Evolutionary conservation across 2,329 filamentous ascomycete genomes (phyloP).

Genomic region (Neopestalotiopsis sp.): DNA sequence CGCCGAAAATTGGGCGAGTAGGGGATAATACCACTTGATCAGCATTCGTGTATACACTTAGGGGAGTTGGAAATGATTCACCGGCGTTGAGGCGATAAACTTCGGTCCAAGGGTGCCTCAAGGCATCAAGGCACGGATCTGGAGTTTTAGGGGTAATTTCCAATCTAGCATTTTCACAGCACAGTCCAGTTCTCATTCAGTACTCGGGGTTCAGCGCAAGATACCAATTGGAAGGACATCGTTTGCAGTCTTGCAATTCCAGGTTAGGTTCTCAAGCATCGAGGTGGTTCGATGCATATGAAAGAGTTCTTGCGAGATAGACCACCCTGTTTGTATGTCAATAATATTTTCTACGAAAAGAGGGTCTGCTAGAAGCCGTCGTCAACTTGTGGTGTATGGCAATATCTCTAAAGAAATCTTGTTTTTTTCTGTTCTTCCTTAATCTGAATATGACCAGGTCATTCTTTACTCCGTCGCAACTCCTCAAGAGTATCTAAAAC

Average conservation of each 20-base stretch:
- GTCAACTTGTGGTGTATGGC: too few species aligned
- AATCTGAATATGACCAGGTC: neutral
- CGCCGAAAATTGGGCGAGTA: neutral
- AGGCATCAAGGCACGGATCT: neutral
- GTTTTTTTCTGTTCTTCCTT: neutral
- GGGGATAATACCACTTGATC: neutral
- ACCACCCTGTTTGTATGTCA: neutral
- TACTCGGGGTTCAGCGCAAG: neutral
- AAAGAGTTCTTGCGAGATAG: neutral
- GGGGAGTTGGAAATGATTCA: constrained; percentile 1
- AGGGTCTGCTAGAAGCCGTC: neutral
- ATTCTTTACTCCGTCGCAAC: constrained; percentile 19
- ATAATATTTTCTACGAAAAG: neutral
- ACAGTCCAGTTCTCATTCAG: neutral
- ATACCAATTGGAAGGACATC: constrained; percentile 3
- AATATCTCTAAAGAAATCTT: too few species aligned
- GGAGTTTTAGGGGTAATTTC: neutral
- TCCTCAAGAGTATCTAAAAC: constrained; percentile 66
- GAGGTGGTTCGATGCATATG: neutral
- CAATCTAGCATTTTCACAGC: neutral
- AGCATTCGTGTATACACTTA: neutral
- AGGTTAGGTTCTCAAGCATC: neutral
- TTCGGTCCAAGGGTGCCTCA: neutral
- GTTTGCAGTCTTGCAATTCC: neutral
- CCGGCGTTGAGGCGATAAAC: neutral